Evolutionary conservation across 768 basidiomycete genomes (phyloP), one percentile per base, ranked within the genome.

Genomic region (Lanmaoa rubissima): DNA sequence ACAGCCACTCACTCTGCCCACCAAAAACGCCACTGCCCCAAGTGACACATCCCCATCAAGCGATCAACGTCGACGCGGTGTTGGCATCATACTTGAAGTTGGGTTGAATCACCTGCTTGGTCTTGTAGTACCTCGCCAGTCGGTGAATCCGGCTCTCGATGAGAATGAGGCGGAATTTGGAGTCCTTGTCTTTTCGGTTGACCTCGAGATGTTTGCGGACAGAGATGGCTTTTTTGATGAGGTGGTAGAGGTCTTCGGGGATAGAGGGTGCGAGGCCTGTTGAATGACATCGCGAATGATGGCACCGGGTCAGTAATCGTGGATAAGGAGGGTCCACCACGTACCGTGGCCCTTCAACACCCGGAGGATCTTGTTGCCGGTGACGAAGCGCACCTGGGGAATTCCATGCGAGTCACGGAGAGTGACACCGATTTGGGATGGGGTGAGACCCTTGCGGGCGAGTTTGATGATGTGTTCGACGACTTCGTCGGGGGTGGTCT

Each of bases 151-250:
- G 86, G 65, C 94, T 96, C 84, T 99, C 96, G 82, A 99, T 96
- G 69, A 98, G 81, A 82, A 98, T 98, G 70, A 98, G 87, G 74
- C 95, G 92, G 82, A 86, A 87, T 71, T 87, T 96, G 76, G 92
- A 92, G 83, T 98, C 95, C 83, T 94, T 96, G 85, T 99, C 96
- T 77, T 95, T 96, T 74, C 96, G 88, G 89, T 97, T 98, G 69
- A 84, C 82, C 77, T 97, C 93, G 66, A 99, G 85, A 78, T 98
- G 96, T 83, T 98, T 98, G 78, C 95, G 94, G 71, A 99, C 94
- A 68, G 92, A 83, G 71, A 99, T 94, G 75, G 96, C 96, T 87
- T 98, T 99, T 88, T 98, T 98, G 86, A 98, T 89, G 76, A 97
- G 88, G 85, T 94, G 89, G 90, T 93, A 97, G 61, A 98, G 90